Evolutionary conservation across 768 basidiomycete species (phyloP).

Genomic region (Tulasnella calospora): DNA sequence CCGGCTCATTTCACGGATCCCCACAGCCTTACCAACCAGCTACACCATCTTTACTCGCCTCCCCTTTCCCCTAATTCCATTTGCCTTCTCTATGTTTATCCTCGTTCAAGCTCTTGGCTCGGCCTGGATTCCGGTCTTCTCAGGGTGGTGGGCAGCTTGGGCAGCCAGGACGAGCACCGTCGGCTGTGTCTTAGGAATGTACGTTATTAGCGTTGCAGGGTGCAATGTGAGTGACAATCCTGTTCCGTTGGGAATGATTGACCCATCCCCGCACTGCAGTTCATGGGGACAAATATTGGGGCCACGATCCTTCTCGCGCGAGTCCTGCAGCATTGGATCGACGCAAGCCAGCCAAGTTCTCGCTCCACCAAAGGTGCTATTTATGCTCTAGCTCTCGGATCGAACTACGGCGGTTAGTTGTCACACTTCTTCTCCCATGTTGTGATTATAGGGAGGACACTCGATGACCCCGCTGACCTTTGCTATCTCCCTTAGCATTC

Average conservation of each 20-base stretch:
- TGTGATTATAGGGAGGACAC: not conserved
- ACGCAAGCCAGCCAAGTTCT: constrained; percentile 10
- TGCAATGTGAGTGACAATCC: constrained; percentile 51
- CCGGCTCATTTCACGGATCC: constrained; percentile 30
- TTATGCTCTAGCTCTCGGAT: constrained; percentile 67
- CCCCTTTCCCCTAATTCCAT: constrained; percentile 79
- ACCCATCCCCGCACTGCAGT: constrained; percentile 27
- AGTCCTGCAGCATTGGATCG: constrained; percentile 51
- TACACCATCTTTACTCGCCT: constrained; percentile 60
- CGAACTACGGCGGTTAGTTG: constrained; percentile 60
- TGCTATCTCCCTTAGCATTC: constrained; percentile 47
- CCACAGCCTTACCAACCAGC: constrained; percentile 60
- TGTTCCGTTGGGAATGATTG: not conserved
- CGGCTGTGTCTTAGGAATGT: constrained; percentile 47
- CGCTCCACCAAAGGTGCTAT: constrained; percentile 30
- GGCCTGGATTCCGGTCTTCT: constrained; percentile 87
- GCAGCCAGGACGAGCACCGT: constrained; percentile 37
- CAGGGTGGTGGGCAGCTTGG: constrained; percentile 56
- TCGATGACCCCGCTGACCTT: not conserved
- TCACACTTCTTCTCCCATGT: not conserved
- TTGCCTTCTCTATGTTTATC: constrained; percentile 93
- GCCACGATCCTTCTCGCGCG: constrained; percentile 86
- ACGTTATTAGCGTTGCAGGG: constrained; percentile 63
- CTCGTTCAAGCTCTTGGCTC: constrained; percentile 77
- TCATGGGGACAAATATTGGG: constrained; percentile 86